Evolutionary conservation across 2,329 filamentous ascomycete genomes (phyloP).

Genomic region (Sporothrix mexicana): DNA sequence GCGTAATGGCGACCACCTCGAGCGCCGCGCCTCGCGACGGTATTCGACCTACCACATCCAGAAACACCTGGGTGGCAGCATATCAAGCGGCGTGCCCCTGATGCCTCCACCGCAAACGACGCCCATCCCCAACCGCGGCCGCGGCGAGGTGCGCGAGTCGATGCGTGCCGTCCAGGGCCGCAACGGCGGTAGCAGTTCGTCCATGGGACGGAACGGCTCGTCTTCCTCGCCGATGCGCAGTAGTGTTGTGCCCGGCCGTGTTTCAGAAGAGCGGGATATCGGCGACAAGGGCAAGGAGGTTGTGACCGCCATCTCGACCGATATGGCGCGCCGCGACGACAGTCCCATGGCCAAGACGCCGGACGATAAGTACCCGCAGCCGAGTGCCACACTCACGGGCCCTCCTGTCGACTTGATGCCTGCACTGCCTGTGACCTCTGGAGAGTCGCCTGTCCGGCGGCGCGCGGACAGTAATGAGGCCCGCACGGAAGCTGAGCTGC

Average conservation of each 20-base stretch:
- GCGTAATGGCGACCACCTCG: slow-evolving; percentile 81
- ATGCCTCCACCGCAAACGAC: slow-evolving; percentile 84
- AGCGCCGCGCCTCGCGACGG: slow-evolving; percentile 86
- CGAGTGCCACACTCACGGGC: slow-evolving; percentile 65
- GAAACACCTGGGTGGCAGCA: slow-evolving; percentile 81
- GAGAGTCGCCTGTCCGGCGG: slow-evolving; percentile 37
- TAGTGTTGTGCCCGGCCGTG: slow-evolving; percentile 54
- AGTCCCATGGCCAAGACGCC: slow-evolving; percentile 63
- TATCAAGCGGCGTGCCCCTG: slow-evolving; percentile 79
- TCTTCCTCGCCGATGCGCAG: slow-evolving; percentile 62
- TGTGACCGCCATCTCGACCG: not conserved
- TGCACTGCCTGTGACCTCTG: slow-evolving; percentile 44
- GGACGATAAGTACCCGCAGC: slow-evolving; percentile 65
- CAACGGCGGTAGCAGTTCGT: slow-evolving; percentile 58
- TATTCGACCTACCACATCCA: slow-evolving; percentile 98
- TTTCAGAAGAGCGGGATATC: slow-evolving; percentile 64
- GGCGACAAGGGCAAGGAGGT: slow-evolving; percentile 33
- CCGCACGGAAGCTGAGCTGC: slow-evolving; percentile 22
- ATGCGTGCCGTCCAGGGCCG: slow-evolving; percentile 69
- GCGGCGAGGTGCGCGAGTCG: slow-evolving; percentile 80
- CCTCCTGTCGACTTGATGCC: slow-evolving; percentile 56
- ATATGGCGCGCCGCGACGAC: slow-evolving; percentile 42
- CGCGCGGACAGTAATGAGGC: slow-evolving; percentile 11
- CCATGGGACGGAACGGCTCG: slow-evolving; percentile 40
- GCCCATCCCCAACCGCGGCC: slow-evolving; percentile 82